phyloP scores from a whole-genome alignment of 306 rosid genomes.

The Quercus glauca region DNA sequence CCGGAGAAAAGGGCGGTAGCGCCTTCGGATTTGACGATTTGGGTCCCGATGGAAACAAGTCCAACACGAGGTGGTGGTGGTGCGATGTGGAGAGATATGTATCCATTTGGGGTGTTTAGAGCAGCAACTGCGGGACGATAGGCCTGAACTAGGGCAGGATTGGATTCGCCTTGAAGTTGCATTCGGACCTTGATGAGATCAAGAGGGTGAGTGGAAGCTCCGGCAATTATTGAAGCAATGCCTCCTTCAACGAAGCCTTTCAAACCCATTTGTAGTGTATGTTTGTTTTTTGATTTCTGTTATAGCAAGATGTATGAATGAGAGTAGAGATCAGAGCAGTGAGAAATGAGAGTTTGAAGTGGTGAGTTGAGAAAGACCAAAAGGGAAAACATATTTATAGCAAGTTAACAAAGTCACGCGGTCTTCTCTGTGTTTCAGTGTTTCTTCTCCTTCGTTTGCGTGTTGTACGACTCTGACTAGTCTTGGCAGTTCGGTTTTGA shows the following conservation, averaged over 20 bases:
- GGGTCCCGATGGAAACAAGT: neutral
- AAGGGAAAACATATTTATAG: neutral
- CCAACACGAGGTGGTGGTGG: neutral
- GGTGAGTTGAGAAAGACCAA: neutral
- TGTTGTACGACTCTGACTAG: too few relatives aligned
- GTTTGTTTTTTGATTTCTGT: too few relatives aligned
- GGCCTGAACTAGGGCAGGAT: neutral
- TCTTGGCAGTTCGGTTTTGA: too few relatives aligned
- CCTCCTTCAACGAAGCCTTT: constrained; percentile 21
- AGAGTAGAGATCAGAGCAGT: neutral
- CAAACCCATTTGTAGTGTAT: neutral
- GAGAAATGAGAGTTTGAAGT: neutral
- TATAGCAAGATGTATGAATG: too few relatives aligned
- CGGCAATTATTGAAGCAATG: constrained; percentile 9
- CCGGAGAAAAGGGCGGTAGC: constrained; percentile 7
- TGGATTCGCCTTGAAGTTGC: constrained; percentile 17
- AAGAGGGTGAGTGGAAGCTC: constrained; percentile 18
- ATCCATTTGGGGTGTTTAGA: neutral
- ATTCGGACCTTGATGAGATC: constrained; percentile 18
- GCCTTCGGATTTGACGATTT: constrained; percentile 4
- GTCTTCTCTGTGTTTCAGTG: too few relatives aligned
- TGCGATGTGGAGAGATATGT: neutral
- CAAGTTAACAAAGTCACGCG: neutral
- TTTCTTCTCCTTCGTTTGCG: too few relatives aligned
- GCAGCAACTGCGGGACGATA: neutral